phyloP scores from a whole-genome alignment of 768 basidiomycete species.

The Suillus sp. region DNA sequence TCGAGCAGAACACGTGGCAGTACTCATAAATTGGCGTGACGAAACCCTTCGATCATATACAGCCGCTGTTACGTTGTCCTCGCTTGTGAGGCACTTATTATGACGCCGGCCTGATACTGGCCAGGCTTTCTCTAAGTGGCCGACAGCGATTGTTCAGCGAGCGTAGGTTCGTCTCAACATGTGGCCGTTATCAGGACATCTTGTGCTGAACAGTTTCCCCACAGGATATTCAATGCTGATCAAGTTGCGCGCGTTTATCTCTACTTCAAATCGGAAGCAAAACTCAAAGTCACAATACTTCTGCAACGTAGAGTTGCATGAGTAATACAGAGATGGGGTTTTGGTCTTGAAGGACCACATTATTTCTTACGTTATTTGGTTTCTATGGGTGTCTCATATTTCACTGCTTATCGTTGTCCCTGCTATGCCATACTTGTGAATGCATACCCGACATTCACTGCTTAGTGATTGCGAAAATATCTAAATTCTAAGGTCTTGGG shows the following conservation, averaged over 20 bases:
- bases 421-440: neutral
- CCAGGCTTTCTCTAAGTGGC: slow-evolving; percentile 4
- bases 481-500: neutral
- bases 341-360: neutral
- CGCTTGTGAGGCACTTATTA: slow-evolving; percentile 9
- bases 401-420: neutral
- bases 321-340: neutral
- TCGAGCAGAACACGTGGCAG: slow-evolving; percentile 1
- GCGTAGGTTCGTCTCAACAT: slow-evolving; percentile 4
- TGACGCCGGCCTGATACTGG: neutral
- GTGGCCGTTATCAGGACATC: neutral
- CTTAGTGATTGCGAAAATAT: neutral
- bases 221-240: neutral
- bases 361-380: neutral
- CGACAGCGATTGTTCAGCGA: slow-evolving; percentile 2
- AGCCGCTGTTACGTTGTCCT: slow-evolving; percentile 5
- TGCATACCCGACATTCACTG: too few species aligned
- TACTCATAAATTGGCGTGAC: neutral
- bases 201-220: neutral
- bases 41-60: slow-evolving; percentile 1
- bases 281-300: neutral
- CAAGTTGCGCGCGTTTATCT: neutral
- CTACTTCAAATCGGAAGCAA: neutral
- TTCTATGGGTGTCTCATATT: neutral
- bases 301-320: neutral